Conservation (phyloP, 169 alveolate genomes). For the Eimeria acervulina region DNA sequence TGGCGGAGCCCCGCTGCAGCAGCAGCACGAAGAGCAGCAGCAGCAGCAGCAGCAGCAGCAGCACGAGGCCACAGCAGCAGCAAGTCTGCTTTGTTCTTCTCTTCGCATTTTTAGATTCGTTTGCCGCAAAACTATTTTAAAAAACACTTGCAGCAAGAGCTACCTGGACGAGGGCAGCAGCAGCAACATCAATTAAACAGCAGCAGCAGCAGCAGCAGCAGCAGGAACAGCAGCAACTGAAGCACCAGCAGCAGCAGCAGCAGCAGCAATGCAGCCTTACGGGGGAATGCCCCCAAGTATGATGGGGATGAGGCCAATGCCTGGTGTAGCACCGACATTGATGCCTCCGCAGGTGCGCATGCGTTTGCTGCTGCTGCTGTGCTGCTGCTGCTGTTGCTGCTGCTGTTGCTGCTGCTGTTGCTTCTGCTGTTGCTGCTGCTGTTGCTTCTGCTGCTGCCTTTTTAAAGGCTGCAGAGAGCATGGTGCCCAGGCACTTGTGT, state of each 20-base stretch:
- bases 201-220: too few relatives aligned
- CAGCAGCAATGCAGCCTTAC: background rate
- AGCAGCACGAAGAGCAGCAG: too few relatives aligned
- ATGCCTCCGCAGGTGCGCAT: constrained; percentile 10
- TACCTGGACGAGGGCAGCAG: constrained; percentile 46
- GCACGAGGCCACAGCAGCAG: constrained; percentile 43
- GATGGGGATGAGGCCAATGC: constrained; percentile 1
- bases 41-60: constrained; percentile 24
- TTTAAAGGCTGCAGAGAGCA: background rate
- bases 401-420: constrained; percentile 22
- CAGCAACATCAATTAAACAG: background rate
- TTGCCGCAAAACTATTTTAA: background rate
- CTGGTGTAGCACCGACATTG: too few relatives aligned
- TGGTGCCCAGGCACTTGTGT: too few relatives aligned
- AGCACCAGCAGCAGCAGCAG: too few relatives aligned
- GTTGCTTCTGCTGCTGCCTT: background rate
- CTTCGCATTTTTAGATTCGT: background rate
- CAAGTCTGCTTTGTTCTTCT: background rate
- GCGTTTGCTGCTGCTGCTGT: too few relatives aligned
- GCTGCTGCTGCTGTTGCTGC: constrained; percentile 22
- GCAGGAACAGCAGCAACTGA: too few relatives aligned
- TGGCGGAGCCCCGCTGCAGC: too few relatives aligned
- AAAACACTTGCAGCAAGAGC: background rate
- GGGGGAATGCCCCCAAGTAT: constrained; percentile 53
- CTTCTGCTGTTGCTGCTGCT: constrained; percentile 21